Conservation (phyloP, 345 rosid genomes). For the Physaria fendleri region DNA sequence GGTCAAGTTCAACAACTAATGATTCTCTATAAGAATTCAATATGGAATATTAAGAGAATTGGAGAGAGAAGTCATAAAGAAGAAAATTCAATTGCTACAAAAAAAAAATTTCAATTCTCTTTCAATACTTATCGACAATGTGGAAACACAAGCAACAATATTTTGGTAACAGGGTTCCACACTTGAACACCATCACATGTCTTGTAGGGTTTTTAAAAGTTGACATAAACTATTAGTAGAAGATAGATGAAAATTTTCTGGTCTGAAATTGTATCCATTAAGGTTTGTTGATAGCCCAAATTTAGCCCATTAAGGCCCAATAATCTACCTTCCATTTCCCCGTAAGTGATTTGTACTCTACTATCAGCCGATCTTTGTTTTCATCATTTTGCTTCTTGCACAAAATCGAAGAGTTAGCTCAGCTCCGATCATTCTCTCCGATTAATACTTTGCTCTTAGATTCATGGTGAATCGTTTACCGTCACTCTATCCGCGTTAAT, state of each 20-base stretch:
- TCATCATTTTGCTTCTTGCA: constrained; percentile 14
- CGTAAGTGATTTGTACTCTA: background rate
- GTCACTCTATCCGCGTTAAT: background rate
- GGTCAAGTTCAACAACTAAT: constrained; percentile 29
- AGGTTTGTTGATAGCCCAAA: background rate
- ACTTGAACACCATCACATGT: constrained; percentile 6
- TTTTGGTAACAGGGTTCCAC: constrained; percentile 1
- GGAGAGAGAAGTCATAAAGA: constrained; percentile 1
- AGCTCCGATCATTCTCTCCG: constrained; percentile 22
- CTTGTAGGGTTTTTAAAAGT: constrained; percentile 13
- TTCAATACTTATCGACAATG: background rate
- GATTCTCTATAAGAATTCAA: constrained; percentile 20
- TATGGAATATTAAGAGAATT: background rate
- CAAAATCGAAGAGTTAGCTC: constrained; percentile 10
- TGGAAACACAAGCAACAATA: constrained; percentile 11
- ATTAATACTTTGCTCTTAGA: background rate
- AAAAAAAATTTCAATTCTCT: background rate
- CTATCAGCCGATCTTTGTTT: constrained; percentile 12
- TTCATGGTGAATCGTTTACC: constrained; percentile 15
- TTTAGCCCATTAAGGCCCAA: constrained; percentile 20
- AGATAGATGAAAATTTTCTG: no score
- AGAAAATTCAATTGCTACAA: background rate
- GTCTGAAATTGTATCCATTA: background rate
- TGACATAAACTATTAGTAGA: background rate
- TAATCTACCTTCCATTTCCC: background rate